Percentiles rank a stretch among this genome's conserved stretches.
These are phyloP conservation scores for Mortierella sp. DNA, from an alignment of 371 early-diverging fungal species.

Conservation along the genomic window DNA sequence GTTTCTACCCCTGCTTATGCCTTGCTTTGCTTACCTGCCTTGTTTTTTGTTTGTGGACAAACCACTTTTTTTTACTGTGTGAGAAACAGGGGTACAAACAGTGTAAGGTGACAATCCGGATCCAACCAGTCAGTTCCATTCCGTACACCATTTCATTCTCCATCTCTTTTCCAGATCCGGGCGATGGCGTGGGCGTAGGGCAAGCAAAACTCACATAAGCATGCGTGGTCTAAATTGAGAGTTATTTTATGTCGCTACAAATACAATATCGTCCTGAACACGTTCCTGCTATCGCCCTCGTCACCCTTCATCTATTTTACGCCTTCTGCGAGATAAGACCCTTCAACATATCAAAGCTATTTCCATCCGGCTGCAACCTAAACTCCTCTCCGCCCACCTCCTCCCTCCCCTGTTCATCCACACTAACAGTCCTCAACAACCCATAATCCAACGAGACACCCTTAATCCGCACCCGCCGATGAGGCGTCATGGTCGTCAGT, in stretches of 20 bases:
- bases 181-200: too few relatives aligned
- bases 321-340: conserved; percentile 75
- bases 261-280: neutral
- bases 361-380: conserved; percentile 94
- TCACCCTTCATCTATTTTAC: neutral
- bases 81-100: too few relatives aligned
- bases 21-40: too few relatives aligned
- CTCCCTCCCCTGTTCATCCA: conserved; percentile 57
- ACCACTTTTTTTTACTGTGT: too few relatives aligned
- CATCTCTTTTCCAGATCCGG: too few relatives aligned
- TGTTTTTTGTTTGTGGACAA: too few relatives aligned
- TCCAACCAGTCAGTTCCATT: too few relatives aligned
- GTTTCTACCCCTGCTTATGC: too few relatives aligned
- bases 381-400: conserved; percentile 64
- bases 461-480: conserved; percentile 70
- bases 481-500: conserved; percentile 71
- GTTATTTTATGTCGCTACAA: neutral
- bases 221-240: too few relatives aligned
- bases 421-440: conserved; percentile 76
- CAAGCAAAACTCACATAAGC: too few relatives aligned
- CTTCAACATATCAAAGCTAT: conserved; percentile 96
- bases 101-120: too few relatives aligned
- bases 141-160: too few relatives aligned
- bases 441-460: conserved; percentile 89
- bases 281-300: neutral